phyloP scores from a whole-genome alignment of 1,139 yeast genomes.

The Wickerhamiella pararugosa region DNA sequence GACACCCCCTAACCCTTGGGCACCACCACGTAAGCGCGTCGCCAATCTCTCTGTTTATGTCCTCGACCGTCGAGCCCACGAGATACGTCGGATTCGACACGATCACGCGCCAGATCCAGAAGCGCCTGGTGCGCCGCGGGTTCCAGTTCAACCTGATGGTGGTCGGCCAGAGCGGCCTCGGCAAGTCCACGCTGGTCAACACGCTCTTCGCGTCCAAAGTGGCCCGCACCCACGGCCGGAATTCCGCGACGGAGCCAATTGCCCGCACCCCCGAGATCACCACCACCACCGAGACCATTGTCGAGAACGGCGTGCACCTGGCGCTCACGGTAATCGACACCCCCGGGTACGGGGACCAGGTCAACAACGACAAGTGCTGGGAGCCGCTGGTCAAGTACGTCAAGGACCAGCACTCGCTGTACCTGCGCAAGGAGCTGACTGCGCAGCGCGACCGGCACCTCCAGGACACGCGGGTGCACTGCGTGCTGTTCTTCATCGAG shows the following conservation, averaged over 20 bases:
- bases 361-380: conserved; percentile 91
- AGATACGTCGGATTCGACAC: conserved; percentile 89
- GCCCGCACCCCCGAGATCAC: conserved; percentile 82
- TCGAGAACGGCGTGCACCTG: conserved; percentile 78
- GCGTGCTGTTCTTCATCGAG: conserved; percentile 77
- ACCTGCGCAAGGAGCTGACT: conserved; percentile 85
- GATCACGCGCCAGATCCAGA: conserved; percentile 89
- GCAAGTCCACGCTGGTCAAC: conserved; percentile 82
- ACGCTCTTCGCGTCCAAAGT: conserved; percentile 78
- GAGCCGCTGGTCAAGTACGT: conserved; percentile 91
- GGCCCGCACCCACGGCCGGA: conserved; percentile 60
- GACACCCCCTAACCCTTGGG: neutral
- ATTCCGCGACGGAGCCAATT: conserved; percentile 49
- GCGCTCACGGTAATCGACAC: conserved; percentile 84
- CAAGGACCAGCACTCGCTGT: conserved; percentile 90
- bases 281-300: conserved; percentile 48
- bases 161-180: conserved; percentile 87
- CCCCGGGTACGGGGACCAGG: conserved; percentile 96
- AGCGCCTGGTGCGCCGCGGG: conserved; percentile 79
- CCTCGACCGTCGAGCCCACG: conserved; percentile 14
- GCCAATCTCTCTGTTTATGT: conserved; percentile 1
- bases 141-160: conserved; percentile 90
- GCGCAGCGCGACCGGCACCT: conserved; percentile 83
- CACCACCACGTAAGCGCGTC: conserved; percentile 1
- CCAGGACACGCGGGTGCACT: conserved; percentile 87